Evolutionary conservation across 176 grass and related monocot species (phyloP), one percentile per base, ranked within the genome.

Genomic region (Cenchrus purpureus): DNA sequence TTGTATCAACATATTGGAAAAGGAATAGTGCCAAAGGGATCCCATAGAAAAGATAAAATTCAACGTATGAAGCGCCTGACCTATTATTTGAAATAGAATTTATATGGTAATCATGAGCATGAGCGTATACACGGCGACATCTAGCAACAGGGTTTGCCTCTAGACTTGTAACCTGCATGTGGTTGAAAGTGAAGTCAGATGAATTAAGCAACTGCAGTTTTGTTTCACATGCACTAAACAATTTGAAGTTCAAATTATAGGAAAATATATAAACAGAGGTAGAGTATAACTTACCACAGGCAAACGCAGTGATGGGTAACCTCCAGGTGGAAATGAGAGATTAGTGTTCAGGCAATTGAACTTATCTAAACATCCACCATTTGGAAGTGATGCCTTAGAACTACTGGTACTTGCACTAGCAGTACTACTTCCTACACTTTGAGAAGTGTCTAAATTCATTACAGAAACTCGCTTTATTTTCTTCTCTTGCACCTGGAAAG

Each of bases 11-110:
- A 8, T 10, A 34, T 78, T 40, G 3, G 1, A 25, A 53, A 61
- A 68, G 56, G 32, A 83, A 40, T 1, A 25, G 49, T 54, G 31
- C 52, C 86, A 22, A 84, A 46, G 31, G 16, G 5, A 58, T 80
- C 22, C 17, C 57, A 1, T 55, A 65, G 10, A 84, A 19, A 55
- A 80, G 49, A 57, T 62, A 87, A 76, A 79, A 69, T 63, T 58
- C 63, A 71, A 74, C 8, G 46, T 4, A 20, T 63, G 22, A 37
- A 17, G 56, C 65, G 48, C 71, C 85, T 56, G 52, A 97, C 95
- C 95, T 97, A 85, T 97, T 97, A 83, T 87, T 97, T 20, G 95
- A 94, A 89, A 97, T 87, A 73, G 95, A 97, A 83, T 97, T 97
- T 72, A 97, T 91, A 89, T 97, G 92, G 74, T 97, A 97, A 87